Percentiles rank a stretch among this genome's conserved stretches.
phyloP scores from a whole-genome alignment of 2,329 filamentous ascomycete species.

The Colletotrichum sp. region DNA sequence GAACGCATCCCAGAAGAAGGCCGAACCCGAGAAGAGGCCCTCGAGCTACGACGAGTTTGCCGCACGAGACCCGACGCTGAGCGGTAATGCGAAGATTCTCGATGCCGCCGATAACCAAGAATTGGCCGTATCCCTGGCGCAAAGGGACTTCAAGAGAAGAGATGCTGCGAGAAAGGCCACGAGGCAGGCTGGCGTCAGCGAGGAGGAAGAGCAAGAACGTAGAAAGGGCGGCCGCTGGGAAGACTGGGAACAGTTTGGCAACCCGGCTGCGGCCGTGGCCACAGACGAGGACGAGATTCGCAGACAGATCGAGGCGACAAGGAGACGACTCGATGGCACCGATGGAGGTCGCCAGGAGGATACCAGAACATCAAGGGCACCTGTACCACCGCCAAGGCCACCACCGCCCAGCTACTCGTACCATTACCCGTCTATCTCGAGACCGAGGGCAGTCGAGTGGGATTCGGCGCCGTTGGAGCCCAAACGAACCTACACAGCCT shows the following conservation, averaged over 20 bases:
- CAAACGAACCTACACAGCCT: conserved; percentile 15
- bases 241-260: conserved; percentile 36
- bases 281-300: conserved; percentile 51
- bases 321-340: conserved; percentile 48
- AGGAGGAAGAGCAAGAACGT: conserved; percentile 62
- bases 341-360: conserved; percentile 27
- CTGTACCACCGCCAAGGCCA: conserved; percentile 14
- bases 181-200: conserved; percentile 60
- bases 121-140: conserved; percentile 77
- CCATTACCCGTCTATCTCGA: conserved; percentile 63
- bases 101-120: conserved; percentile 76
- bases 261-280: conserved; percentile 38
- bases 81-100: conserved; percentile 63
- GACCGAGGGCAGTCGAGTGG: conserved; percentile 54
- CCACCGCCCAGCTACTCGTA: conserved; percentile 38
- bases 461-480: conserved; percentile 29
- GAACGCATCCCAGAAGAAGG: conserved; percentile 44
- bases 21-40: conserved; percentile 22
- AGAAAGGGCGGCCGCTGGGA: conserved; percentile 52
- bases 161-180: conserved; percentile 65
- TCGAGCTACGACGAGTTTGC: conserved; percentile 53
- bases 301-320: conserved; percentile 58
- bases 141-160: conserved; percentile 72
- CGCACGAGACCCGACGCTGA: conserved; percentile 65
- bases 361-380: conserved; percentile 18